Conservation (phyloP, 2,329 filamentous ascomycete species). For the Lachnellula suecica region DNA sequence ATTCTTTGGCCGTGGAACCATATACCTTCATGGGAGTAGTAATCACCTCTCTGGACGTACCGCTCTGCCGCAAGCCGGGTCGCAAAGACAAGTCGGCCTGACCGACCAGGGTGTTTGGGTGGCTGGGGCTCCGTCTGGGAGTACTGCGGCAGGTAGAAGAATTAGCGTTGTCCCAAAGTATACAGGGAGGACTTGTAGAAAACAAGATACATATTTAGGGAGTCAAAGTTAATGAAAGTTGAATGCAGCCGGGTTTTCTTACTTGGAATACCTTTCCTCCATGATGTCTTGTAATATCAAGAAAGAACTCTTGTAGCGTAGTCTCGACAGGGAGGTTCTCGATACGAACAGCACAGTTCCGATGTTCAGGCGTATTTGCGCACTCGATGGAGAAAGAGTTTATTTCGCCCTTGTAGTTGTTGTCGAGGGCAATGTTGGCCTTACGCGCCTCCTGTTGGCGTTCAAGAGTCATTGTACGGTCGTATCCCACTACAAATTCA, state of each 20-base stretch:
- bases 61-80: neutral
- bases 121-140: neutral
- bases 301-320: neutral
- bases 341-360: neutral
- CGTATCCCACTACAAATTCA: neutral
- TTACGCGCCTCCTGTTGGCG: neutral
- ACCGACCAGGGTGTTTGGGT: neutral
- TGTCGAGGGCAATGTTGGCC: neutral
- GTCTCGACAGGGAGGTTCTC: neutral
- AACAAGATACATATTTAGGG: no score
- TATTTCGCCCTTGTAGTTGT: neutral
- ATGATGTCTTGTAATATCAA: no score
- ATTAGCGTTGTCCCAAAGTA: neutral
- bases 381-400: neutral
- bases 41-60: neutral
- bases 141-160: neutral
- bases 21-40: neutral
- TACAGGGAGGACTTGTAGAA: no score
- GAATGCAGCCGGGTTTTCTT: no score
- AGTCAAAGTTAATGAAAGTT: no score
- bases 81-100: neutral
- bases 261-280: neutral
- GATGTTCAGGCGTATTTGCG: neutral
- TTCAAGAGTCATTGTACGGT: neutral
- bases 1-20: constrained; percentile 6